Percentiles rank a stretch among this genome's conserved stretches.
Evolutionary conservation across 495 filamentous ascomycete species (phyloP).

Genomic region (Penicillium argentinense): DNA sequence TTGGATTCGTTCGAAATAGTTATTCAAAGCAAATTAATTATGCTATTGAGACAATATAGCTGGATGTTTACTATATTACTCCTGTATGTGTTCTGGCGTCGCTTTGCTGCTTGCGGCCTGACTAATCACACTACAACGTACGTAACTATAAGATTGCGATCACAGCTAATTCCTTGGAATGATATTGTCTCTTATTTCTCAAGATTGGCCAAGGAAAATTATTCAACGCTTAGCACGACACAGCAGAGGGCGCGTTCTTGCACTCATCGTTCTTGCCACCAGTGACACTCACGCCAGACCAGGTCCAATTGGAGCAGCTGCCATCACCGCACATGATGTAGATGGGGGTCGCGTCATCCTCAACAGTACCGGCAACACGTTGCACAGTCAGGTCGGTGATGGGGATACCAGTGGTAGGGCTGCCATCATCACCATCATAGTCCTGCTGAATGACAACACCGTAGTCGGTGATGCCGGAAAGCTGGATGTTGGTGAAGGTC

Average conservation of each 20-base stretch:
- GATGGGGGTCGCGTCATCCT: conserved; percentile 38
- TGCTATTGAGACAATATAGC: no score
- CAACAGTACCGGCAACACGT: conserved; percentile 52
- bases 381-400: conserved; percentile 59
- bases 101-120: no score
- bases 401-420: conserved; percentile 58
- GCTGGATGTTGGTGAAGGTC: conserved; percentile 59
- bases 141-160: no score
- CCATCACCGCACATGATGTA: conserved; percentile 57
- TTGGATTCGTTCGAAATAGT: no score
- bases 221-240: conserved; percentile 35
- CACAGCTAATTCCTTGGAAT: neutral
- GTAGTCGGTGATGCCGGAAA: conserved; percentile 58
- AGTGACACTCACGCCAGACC: conserved; percentile 43
- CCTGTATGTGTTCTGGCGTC: no score
- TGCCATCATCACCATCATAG: conserved; percentile 68
- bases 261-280: conserved; percentile 48
- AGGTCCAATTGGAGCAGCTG: conserved; percentile 48
- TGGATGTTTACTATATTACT: no score
- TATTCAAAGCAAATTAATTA: no score
- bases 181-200: neutral
- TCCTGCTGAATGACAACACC: conserved; percentile 70
- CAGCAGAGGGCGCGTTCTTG: conserved; percentile 40
- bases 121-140: no score
- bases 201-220: neutral